phyloP scores from a whole-genome alignment of 2,329 filamentous ascomycete species.

The Fusarium sarcochroum region DNA sequence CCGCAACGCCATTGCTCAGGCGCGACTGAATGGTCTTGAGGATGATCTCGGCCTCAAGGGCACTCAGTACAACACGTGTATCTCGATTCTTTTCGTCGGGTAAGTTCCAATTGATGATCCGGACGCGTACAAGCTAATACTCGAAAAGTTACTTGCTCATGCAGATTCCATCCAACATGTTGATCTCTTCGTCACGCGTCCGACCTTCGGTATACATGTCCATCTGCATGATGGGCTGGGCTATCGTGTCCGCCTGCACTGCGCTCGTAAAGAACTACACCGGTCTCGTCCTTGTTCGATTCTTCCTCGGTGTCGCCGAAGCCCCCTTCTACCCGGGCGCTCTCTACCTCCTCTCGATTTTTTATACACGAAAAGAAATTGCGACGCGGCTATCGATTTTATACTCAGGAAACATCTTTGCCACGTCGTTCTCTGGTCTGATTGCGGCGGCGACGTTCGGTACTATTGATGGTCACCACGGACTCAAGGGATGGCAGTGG shows the following conservation, averaged over 20 bases:
- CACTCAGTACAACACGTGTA: constrained; percentile 52
- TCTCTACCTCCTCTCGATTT: constrained; percentile 56
- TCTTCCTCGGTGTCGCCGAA: constrained; percentile 64
- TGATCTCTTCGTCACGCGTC: constrained; percentile 55
- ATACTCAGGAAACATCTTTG: constrained; percentile 50
- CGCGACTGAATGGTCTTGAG: constrained; percentile 67
- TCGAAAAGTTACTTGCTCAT: constrained; percentile 41
- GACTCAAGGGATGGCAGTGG: constrained; percentile 52
- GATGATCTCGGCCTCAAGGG: constrained; percentile 64
- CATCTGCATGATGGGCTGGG: constrained; percentile 55
- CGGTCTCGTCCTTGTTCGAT: constrained; percentile 55
- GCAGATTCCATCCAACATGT: constrained; percentile 58
- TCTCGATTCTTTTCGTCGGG: constrained; percentile 56
- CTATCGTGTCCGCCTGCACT: constrained; percentile 58
- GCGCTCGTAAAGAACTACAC: constrained; percentile 57
- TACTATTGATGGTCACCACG: constrained; percentile 47
- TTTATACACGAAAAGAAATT: constrained; percentile 58
- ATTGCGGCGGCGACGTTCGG: constrained; percentile 60
- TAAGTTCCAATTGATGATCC: constrained; percentile 31
- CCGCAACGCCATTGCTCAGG: constrained; percentile 70
- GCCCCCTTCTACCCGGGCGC: constrained; percentile 68
- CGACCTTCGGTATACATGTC: constrained; percentile 61
- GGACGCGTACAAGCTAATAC: not conserved
- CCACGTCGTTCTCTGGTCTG: constrained; percentile 59
- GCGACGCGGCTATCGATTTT: constrained; percentile 51